Base-by-base conservation (phyloP, 805 yeast genomes). In the Candida hungchunana region DNA sequence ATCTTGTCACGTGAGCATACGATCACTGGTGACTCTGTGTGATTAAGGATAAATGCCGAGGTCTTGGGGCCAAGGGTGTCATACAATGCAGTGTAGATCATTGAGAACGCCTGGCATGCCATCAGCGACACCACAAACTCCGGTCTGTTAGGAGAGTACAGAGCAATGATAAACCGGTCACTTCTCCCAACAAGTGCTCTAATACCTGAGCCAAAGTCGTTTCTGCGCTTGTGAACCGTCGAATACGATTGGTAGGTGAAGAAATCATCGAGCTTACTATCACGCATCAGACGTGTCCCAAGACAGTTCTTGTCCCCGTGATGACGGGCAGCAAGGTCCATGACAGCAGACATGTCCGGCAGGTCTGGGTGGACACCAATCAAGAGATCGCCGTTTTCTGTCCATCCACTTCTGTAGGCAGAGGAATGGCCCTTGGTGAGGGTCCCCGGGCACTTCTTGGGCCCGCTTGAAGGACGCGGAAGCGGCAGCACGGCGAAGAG, bases 71-170 rank as follows among this genome's bases (percentile, higher is more conserved):
- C 74, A 35, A 68, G 46, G 6, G 73, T 66, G 43, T 67, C 72
- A 46, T 69, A 69, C 23, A 68, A 42, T 4, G 69, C 62, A 2
- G 69, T 70, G 31, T 62, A 55, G 10, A 66, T 55, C 32, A 56
- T 69, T 60, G 62, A 65, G 60, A 68, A 74, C n/a, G 70, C 63
- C 19, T 59, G 56, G 43, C 77, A 68, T 0, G 83, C 81, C 47
- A 75, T 50, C 53, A 77, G 82, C 13, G 77, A 51, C 18, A 77
- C 50, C n/a, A 64, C 60, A 84, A 84, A 78, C 52, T 77, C 80
- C 6, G 64, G 52, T 34, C 78, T 58, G 50, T 75, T 75, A 17
- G 60, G 54, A 26, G 75, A 62, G 47, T 67, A 73, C 12, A 75
- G 39, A 5, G 75, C 58, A 23, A 74, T 66, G 21, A 71, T 53